These are phyloP conservation scores for Phytophthora fragariaefolia DNA, from an alignment of 352 stramenopile genomes.

Conservation along the genomic window DNA sequence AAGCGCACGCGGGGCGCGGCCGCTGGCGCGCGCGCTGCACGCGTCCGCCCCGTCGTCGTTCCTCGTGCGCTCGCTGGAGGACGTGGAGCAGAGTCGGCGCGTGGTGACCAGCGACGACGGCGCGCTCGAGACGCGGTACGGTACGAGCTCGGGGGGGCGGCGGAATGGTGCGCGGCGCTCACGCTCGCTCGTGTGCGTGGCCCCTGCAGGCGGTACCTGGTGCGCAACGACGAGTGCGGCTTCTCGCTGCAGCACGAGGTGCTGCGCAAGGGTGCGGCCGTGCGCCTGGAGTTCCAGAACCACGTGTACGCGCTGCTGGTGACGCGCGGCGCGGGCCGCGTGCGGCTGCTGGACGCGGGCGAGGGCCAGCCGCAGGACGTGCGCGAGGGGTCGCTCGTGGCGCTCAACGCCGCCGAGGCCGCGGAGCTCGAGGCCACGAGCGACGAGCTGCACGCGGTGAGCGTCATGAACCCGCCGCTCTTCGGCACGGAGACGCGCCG, in stretches of 20 bases:
- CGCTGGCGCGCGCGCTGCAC: slow-evolving; percentile 46
- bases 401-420: slow-evolving; percentile 64
- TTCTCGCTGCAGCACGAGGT: slow-evolving; percentile 85
- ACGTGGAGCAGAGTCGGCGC: slow-evolving; percentile 52
- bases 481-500: slow-evolving; percentile 60
- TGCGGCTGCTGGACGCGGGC: slow-evolving; percentile 61
- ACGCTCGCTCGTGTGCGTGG: background rate
- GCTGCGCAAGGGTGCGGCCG: slow-evolving; percentile 55
- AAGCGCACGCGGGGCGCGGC: background rate
- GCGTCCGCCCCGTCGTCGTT: slow-evolving; percentile 43
- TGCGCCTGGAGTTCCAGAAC: slow-evolving; percentile 76
- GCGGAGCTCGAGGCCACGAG: slow-evolving; percentile 59
- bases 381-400: slow-evolving; percentile 57
- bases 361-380: slow-evolving; percentile 49
- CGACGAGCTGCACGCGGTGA: slow-evolving; percentile 77
- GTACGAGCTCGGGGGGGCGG: too few relatives aligned
- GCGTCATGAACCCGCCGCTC: slow-evolving; percentile 84
- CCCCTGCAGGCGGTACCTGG: slow-evolving; percentile 60
- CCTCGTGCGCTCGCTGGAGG: slow-evolving; percentile 60
- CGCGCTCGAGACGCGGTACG: slow-evolving; percentile 64
- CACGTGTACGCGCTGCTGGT: slow-evolving; percentile 80
- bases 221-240: slow-evolving; percentile 72
- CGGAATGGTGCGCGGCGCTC: too few relatives aligned
- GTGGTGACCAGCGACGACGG: slow-evolving; percentile 52
- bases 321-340: slow-evolving; percentile 57